These are phyloP conservation scores for Podospora comata DNA, from an alignment of 495 filamentous ascomycete genomes.

Conservation along the genomic window DNA sequence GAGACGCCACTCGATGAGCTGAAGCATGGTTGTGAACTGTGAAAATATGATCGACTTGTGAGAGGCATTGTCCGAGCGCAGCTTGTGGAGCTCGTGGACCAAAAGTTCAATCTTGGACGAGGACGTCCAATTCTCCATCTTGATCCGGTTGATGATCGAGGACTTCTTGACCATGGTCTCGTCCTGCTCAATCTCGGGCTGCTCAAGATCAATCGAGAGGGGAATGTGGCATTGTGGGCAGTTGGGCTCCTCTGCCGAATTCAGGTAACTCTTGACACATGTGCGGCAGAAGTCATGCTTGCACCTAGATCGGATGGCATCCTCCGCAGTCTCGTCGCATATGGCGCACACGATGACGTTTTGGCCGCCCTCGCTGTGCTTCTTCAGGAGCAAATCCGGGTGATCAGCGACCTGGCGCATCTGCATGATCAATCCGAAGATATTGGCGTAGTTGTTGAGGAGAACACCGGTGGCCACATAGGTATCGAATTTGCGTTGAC, in stretches of 20 bases:
- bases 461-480: slow-evolving; percentile 93
- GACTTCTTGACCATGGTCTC: slow-evolving; percentile 79
- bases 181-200: slow-evolving; percentile 89
- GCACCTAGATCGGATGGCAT: slow-evolving; percentile 86
- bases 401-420: slow-evolving; percentile 97
- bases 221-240: slow-evolving; percentile 91
- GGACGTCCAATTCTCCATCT: slow-evolving; percentile 96
- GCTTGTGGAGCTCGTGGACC: slow-evolving; percentile 84
- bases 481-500: slow-evolving; percentile 82
- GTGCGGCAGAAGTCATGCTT: slow-evolving; percentile 92
- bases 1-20: slow-evolving; percentile 95
- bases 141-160: slow-evolving; percentile 94
- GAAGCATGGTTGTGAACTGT: slow-evolving; percentile 96
- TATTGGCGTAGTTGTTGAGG: slow-evolving; percentile 94
- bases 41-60: slow-evolving; percentile 97
- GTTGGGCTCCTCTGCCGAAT: slow-evolving; percentile 69
- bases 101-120: slow-evolving; percentile 97
- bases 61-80: slow-evolving; percentile 84
- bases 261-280: slow-evolving; percentile 81
- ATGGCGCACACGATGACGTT: slow-evolving; percentile 89
- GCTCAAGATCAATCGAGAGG: slow-evolving; percentile 85
- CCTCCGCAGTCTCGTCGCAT: slow-evolving; percentile 93
- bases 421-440: slow-evolving; percentile 87
- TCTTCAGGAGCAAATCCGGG: slow-evolving; percentile 89
- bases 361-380: slow-evolving; percentile 76